These are phyloP conservation scores for Codiaeum variegatum DNA, from an alignment of 441 rosid genomes.

Conservation along the genomic window DNA sequence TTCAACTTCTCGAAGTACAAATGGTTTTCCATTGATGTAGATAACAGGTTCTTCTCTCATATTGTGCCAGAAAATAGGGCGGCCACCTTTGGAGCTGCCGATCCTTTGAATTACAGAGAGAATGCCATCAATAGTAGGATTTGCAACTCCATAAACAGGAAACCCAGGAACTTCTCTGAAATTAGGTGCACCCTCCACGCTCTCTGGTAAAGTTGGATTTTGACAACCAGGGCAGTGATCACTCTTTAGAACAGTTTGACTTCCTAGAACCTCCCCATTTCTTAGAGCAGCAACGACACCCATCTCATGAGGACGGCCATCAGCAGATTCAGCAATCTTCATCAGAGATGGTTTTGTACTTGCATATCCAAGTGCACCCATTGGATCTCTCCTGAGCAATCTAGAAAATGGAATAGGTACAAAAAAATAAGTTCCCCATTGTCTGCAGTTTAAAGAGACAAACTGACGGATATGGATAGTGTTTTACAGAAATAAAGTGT, in stretches of 20 bases:
- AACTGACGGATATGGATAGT: neutral
- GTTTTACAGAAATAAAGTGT: neutral
- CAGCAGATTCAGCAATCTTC: constrained; percentile 81
- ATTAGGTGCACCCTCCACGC: constrained; percentile 98
- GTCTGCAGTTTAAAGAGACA: neutral
- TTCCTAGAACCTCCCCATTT: constrained; percentile 94
- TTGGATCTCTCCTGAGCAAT: constrained; percentile 96
- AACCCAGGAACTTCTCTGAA: constrained; percentile 97
- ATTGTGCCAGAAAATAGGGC: constrained; percentile 93
- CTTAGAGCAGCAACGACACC: constrained; percentile 89
- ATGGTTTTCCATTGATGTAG: constrained; percentile 94
- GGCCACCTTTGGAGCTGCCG: constrained; percentile 76
- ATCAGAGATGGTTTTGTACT: constrained; percentile 62
- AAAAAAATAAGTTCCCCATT: constrained; percentile 15
- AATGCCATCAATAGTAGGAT: constrained; percentile 96
- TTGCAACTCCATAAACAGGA: constrained; percentile 98
- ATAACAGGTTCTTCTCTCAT: constrained; percentile 99
- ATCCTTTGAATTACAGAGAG: constrained; percentile 79
- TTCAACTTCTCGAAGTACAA: constrained; percentile 98
- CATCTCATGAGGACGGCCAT: constrained; percentile 92
- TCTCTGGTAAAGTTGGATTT: constrained; percentile 70
- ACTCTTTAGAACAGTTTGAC: constrained; percentile 96
- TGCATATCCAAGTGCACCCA: constrained; percentile 98
- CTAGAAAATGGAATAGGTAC: constrained; percentile 37
- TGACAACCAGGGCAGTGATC: constrained; percentile 99